Evolutionary conservation across 345 rosid species (phyloP), one percentile per base, ranked within the genome.

Genomic region (Acer campestre): DNA sequence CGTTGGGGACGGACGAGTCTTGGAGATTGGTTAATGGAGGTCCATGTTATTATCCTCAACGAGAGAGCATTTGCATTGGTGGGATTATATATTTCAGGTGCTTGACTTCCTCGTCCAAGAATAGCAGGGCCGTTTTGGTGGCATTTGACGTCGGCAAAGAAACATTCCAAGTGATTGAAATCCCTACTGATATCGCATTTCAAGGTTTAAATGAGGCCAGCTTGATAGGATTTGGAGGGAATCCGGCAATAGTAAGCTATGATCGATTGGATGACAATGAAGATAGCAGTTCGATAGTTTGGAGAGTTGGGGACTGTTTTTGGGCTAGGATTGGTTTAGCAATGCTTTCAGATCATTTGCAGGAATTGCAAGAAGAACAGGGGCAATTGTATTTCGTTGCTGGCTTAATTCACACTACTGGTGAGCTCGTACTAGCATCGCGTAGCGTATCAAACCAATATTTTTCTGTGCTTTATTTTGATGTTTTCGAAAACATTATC

Each of bases 371-470:
- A 18, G 13, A 6, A 9, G 13, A 46, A 46, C 14, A 46, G 3
- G 70, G 70, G 9, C 27, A 7, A 12, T 18, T 29, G 23, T 70
- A 70, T 13, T 55, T 55, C 59, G 68, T 76, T 38, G 79, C 68
- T n/a, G 72, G 82, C 11, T 27, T 12, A 12, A 23, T 68, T 3
- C 11, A 3, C n/a, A 51, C 38, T 35, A 35, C 56, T 13, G 18
- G 56, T 51, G 78, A 82, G 82, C 42, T 79, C 42, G 38, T 79
- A 27, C n/a, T 79, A 46, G 80, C 55, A 58, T 77, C 80, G 3
- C n/a, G 44, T 7, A 59, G 13, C 14, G 14, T 82, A 22, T 72
- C 80, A 3, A 35, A 35, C 38, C 38, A 4, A 35, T 56, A 53
- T 0, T 49, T 76, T 42, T 64, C 5, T 31, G 73, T 35, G 38